phyloP scores from a whole-genome alignment of 2,329 filamentous ascomycete genomes.

The Zymoseptoria tritici region DNA sequence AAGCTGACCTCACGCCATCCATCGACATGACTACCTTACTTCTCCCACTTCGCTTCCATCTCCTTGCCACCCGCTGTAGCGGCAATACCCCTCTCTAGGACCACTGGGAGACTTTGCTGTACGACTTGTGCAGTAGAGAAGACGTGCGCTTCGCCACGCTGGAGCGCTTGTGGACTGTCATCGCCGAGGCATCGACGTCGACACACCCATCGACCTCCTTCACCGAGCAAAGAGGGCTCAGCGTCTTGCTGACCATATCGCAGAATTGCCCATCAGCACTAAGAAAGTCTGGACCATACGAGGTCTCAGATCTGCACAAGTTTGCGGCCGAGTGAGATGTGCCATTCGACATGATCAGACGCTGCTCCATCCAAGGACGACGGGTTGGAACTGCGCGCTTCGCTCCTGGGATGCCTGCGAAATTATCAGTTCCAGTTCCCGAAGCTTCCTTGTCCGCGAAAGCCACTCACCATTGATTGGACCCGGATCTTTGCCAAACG shows the following conservation, averaged over 20 bases:
- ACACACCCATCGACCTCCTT: background rate
- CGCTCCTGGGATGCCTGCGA: background rate
- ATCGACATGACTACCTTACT: background rate
- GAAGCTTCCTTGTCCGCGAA: background rate
- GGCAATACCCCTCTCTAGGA: background rate
- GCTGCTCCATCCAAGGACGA: background rate
- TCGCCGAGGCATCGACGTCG: background rate
- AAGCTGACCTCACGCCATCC: no score
- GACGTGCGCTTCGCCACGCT: background rate
- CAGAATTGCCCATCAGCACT: background rate
- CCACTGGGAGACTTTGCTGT: background rate
- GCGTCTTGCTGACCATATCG: background rate
- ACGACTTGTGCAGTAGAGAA: background rate
- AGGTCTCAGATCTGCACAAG: background rate
- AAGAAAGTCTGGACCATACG: background rate
- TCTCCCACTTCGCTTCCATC: background rate
- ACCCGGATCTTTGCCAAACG: background rate
- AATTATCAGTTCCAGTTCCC: background rate
- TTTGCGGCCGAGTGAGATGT: background rate
- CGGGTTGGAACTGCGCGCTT: background rate
- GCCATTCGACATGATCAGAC: background rate
- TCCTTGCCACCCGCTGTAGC: no score
- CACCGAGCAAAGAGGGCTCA: background rate
- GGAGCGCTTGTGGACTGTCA: background rate
- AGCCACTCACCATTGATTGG: background rate